Percentiles rank a stretch among this genome's conserved stretches.
These are phyloP conservation scores for Pichia sp. DNA, from an alignment of 1,139 yeast genomes.

Conservation along the genomic window DNA sequence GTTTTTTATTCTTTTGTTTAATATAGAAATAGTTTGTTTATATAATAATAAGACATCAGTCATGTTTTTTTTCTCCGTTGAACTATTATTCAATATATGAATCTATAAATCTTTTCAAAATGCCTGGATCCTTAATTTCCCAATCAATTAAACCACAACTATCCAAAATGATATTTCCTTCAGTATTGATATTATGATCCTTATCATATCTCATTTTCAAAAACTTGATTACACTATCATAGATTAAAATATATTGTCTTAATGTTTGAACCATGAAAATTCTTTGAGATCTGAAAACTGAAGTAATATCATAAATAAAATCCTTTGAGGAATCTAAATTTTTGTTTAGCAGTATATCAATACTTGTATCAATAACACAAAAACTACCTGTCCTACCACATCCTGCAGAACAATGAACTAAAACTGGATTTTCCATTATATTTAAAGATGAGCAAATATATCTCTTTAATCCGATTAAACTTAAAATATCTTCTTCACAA, in stretches of 20 bases:
- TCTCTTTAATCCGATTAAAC: conserved; percentile 37
- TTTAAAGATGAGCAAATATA: conserved; percentile 26
- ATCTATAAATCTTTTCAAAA: conserved; percentile 10
- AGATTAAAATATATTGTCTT: conserved; percentile 46
- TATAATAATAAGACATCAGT: too few relatives aligned
- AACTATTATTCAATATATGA: not conserved
- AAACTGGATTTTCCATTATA: conserved; percentile 28
- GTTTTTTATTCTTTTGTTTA: not conserved
- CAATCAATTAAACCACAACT: conserved; percentile 15
- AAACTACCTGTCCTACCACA: conserved; percentile 57
- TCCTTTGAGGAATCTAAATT: conserved; percentile 26
- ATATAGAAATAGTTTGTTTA: too few relatives aligned
- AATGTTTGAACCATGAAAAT: conserved; percentile 55
- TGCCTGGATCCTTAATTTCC: conserved; percentile 15
- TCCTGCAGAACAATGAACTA: conserved; percentile 55
- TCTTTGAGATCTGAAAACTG: conserved; percentile 44
- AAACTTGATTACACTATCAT: conserved; percentile 34
- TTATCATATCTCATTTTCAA: conserved; percentile 12
- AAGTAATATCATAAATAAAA: conserved; percentile 38
- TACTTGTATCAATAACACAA: conserved; percentile 44
- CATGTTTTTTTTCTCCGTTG: too few relatives aligned
- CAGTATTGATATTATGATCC: not conserved
- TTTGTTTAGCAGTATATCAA: conserved; percentile 31
- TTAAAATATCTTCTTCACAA: conserved; percentile 37
- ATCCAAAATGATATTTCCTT: conserved; percentile 6